A percentile compares a stretch with the other conserved stretches of the same genome.
These are phyloP conservation scores for Mycena sanguinolenta DNA, from an alignment of 768 basidiomycete genomes.

Conservation along the genomic window DNA sequence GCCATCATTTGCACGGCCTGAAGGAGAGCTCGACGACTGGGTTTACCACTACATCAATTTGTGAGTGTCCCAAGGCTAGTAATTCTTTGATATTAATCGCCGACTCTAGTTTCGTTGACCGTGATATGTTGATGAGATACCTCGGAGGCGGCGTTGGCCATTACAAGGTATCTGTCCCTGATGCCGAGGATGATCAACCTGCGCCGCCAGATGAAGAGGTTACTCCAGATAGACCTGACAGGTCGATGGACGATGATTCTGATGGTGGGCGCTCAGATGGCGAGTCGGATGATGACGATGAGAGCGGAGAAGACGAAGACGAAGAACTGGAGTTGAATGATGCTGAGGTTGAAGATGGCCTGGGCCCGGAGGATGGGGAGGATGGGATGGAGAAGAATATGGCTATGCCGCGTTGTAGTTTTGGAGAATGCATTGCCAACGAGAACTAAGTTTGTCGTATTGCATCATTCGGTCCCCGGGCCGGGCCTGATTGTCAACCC, in stretches of 20 bases:
- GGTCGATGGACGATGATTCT: too few relatives aligned
- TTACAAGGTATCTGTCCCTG: neutral
- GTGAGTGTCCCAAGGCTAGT: neutral
- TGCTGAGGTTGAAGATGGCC: too few relatives aligned
- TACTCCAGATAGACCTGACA: too few relatives aligned
- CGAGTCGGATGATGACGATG: neutral
- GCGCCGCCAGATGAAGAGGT: neutral
- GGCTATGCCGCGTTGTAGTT: too few relatives aligned
- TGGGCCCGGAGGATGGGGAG: too few relatives aligned
- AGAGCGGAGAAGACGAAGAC: too few relatives aligned
- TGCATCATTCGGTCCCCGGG: too few relatives aligned
- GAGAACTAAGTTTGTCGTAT: too few relatives aligned
- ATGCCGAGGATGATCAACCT: neutral
- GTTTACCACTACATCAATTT: slow-evolving; percentile 9
- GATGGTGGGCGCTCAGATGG: neutral
- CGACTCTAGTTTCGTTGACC: neutral
- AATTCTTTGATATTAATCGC: neutral
- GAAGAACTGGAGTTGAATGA: too few relatives aligned
- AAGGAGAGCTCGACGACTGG: slow-evolving; percentile 4
- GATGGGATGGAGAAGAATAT: too few relatives aligned
- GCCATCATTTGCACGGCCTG: neutral
- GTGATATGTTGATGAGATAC: neutral
- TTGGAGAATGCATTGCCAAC: too few relatives aligned
- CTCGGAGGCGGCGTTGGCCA: neutral
- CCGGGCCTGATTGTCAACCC: too few relatives aligned